These are phyloP conservation scores for Scheffersomyces ergatensis DNA, from an alignment of 805 yeast species.

Conservation along the genomic window DNA sequence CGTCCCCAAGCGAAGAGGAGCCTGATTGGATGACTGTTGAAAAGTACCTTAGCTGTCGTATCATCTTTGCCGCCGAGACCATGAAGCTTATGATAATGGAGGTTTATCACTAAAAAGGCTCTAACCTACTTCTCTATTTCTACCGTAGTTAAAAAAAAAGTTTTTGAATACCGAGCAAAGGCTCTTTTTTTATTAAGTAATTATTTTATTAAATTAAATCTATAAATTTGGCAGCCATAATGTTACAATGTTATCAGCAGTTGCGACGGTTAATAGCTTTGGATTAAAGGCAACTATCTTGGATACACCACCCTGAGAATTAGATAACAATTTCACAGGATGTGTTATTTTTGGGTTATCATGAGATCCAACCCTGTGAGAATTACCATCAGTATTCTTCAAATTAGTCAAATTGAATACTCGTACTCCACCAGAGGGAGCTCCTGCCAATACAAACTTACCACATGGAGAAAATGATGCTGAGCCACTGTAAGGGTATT, in stretches of 20 bases:
- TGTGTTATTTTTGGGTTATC: conserved; percentile 17
- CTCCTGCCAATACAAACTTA: conserved; percentile 32
- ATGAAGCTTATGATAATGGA: too few species aligned
- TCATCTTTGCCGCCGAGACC: too few species aligned
- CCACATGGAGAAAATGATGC: conserved; percentile 41
- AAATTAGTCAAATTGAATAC: conserved; percentile 28
- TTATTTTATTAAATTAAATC: too few species aligned
- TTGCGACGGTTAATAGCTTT: conserved; percentile 54
- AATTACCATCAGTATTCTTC: conserved; percentile 12
- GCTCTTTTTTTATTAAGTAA: too few species aligned
- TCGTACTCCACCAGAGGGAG: conserved; percentile 20
- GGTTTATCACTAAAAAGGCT: too few species aligned
- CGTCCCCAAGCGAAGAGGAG: too few species aligned
- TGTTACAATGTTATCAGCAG: conserved; percentile 52
- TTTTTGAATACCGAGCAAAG: neutral
- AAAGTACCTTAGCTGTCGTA: neutral
- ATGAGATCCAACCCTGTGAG: conserved; percentile 11
- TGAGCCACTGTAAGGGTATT: conserved; percentile 32
- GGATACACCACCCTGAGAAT: conserved; percentile 38
- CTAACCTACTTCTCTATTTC: too few species aligned
- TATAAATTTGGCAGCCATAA: conserved; percentile 31
- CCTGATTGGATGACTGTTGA: neutral
- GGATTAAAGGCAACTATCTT: conserved; percentile 61
- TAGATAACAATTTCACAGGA: conserved; percentile 21
- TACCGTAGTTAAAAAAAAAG: too few species aligned